Conservation (phyloP, 345 rosid genomes). For the Xanthoceras sorbifolium region DNA sequence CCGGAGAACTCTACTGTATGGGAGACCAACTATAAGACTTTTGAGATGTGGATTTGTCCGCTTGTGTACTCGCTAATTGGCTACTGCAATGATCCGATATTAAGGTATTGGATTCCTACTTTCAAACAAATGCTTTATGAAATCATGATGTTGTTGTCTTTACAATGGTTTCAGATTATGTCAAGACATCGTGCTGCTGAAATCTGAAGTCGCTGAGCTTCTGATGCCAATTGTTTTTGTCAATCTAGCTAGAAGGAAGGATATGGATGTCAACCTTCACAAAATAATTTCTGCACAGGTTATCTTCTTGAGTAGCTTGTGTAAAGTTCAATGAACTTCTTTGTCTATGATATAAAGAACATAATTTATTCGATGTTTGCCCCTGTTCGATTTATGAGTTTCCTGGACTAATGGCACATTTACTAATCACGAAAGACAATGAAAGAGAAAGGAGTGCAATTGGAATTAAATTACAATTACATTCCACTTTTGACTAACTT, state of each 20-base stretch:
- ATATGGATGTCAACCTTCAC: slow-evolving; percentile 50
- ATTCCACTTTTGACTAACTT: no score
- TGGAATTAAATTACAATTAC: neutral
- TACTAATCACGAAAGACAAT: neutral
- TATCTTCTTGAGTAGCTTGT: slow-evolving; percentile 17
- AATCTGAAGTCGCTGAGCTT: slow-evolving; percentile 92
- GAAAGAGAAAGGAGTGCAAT: neutral
- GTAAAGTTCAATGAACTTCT: neutral
- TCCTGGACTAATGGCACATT: neutral
- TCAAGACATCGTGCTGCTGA: slow-evolving; percentile 75
- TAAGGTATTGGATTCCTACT: slow-evolving; percentile 51
- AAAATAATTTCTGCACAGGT: slow-evolving; percentile 75
- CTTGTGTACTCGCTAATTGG: slow-evolving; percentile 77
- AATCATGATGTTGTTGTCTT: slow-evolving; percentile 15
- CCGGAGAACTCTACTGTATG: slow-evolving; percentile 68
- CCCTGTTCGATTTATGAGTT: neutral
- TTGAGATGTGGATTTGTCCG: slow-evolving; percentile 88
- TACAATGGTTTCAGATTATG: slow-evolving; percentile 61
- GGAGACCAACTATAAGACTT: slow-evolving; percentile 72
- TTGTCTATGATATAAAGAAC: neutral
- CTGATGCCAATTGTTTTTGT: slow-evolving; percentile 71
- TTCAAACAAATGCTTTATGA: slow-evolving; percentile 1
- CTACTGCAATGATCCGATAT: slow-evolving; percentile 68
- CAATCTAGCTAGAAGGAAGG: slow-evolving; percentile 69
- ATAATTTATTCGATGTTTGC: neutral